A percentile compares a stretch with the other conserved stretches of the same genome.
Conservation (phyloP, 2,329 filamentous ascomycete genomes). For the Penicillium sp. region DNA sequence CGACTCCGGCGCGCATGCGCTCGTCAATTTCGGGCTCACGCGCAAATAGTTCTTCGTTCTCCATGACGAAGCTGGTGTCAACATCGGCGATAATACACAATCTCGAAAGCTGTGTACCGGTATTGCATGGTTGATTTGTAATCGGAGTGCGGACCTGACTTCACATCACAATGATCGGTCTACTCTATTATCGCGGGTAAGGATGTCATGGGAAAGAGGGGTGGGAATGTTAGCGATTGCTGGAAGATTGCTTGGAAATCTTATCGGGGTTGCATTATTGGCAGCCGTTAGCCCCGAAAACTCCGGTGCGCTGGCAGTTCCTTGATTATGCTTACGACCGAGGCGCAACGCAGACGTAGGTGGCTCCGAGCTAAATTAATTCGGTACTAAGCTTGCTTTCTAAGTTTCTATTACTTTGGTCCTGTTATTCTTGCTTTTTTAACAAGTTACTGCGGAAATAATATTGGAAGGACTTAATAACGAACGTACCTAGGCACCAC, state of each 20-base stretch:
- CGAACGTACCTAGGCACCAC: no score
- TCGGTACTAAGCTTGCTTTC: no score
- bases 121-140: slow-evolving; percentile 7
- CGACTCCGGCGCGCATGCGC: slow-evolving; percentile 20
- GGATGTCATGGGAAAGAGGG: slow-evolving; percentile 1
- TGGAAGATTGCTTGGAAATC: neutral
- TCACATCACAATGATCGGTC: neutral
- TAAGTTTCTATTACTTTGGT: no score
- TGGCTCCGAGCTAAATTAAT: no score
- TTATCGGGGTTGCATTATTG: slow-evolving; percentile 6
- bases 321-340: no score
- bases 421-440: no score
- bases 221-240: neutral
- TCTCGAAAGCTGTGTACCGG: neutral
- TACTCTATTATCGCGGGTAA: neutral
- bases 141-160: neutral
- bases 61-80: slow-evolving; percentile 23
- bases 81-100: neutral
- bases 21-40: slow-evolving; percentile 34
- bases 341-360: no score
- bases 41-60: slow-evolving; percentile 34
- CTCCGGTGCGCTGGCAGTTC: slow-evolving; percentile 5
- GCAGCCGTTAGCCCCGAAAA: slow-evolving; percentile 7
- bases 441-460: no score
- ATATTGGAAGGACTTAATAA: no score